A percentile compares a stretch with the other conserved stretches of the same genome.
Conservation (phyloP, 164 flowering plant species). For the Kalanchoe fedtschenkoi region DNA sequence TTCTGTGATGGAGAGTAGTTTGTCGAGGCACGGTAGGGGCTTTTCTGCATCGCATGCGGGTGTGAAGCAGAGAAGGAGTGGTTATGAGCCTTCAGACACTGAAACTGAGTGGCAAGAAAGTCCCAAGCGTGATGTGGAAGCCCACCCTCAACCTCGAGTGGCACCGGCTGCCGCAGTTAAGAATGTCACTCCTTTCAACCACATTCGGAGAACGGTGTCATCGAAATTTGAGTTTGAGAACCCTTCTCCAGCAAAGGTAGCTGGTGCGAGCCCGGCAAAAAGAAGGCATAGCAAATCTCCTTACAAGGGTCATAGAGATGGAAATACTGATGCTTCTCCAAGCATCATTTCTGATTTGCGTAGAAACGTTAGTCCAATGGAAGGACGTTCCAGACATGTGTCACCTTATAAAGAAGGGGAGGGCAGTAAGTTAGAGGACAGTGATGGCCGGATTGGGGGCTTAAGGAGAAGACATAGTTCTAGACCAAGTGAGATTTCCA, state of each 20-base stretch:
- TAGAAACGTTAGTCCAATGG: constrained; percentile 28
- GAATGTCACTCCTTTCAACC: constrained; percentile 15
- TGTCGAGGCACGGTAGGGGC: constrained; percentile 16
- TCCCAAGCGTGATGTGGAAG: constrained; percentile 21
- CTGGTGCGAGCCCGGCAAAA: constrained; percentile 10
- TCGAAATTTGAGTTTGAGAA: constrained; percentile 14
- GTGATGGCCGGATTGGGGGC: constrained; percentile 12
- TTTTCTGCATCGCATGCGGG: constrained; percentile 3
- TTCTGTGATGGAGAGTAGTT: background rate
- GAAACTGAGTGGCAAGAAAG: constrained; percentile 53
- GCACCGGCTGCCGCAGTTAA: constrained; percentile 8
- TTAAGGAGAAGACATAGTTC: constrained; percentile 15
- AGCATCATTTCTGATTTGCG: constrained; percentile 7
- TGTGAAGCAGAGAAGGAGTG: constrained; percentile 32
- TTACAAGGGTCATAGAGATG: constrained; percentile 23
- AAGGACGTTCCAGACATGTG: constrained; percentile 19
- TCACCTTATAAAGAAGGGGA: constrained; percentile 32
- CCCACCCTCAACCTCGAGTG: constrained; percentile 9
- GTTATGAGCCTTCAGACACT: constrained; percentile 70
- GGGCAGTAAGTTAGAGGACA: constrained; percentile 2
- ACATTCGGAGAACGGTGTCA: constrained; percentile 8
- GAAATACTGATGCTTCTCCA: constrained; percentile 13
- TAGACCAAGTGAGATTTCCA: constrained; percentile 16
- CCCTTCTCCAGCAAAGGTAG: constrained; percentile 13
- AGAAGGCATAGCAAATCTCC: constrained; percentile 39